phyloP scores from a whole-genome alignment of 176 grass and related monocot species.

The Avena sativa region DNA sequence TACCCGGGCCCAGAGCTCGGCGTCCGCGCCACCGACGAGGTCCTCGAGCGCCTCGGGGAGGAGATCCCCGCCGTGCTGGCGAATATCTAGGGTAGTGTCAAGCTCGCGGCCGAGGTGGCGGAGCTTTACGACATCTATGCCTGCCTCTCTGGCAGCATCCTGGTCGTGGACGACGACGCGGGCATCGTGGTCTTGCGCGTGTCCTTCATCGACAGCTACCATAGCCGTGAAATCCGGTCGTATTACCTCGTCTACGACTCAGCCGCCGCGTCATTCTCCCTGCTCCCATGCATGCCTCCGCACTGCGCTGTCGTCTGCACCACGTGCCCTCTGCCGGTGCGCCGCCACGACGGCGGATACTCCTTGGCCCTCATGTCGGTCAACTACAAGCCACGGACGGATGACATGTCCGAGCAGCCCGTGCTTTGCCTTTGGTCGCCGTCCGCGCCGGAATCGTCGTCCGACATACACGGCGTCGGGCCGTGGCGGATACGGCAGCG shows the following conservation, averaged over 20 bases:
- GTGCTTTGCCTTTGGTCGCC: neutral
- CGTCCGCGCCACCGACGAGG: neutral
- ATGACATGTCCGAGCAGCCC: neutral
- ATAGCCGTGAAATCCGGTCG: neutral
- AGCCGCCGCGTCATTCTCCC: neutral
- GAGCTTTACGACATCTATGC: neutral
- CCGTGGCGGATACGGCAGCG: neutral
- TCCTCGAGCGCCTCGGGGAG: neutral
- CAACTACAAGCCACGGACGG: neutral
- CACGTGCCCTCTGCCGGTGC: neutral
- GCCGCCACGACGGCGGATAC: neutral
- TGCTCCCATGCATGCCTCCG: neutral
- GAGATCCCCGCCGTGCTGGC: neutral
- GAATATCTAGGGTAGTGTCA: neutral
- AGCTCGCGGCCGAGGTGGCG: neutral
- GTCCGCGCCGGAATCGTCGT: neutral
- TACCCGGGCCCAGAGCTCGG: neutral
- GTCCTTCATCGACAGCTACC: neutral
- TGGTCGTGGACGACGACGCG: neutral
- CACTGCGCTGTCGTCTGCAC: neutral
- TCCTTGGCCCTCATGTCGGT: neutral
- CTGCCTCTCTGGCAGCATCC: neutral
- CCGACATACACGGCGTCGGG: neutral
- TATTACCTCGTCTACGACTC: slow-evolving; percentile 1
- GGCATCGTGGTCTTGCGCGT: neutral